Evolutionary conservation across 345 rosid species (phyloP).

Genomic region (Syzygium oleosum): DNA sequence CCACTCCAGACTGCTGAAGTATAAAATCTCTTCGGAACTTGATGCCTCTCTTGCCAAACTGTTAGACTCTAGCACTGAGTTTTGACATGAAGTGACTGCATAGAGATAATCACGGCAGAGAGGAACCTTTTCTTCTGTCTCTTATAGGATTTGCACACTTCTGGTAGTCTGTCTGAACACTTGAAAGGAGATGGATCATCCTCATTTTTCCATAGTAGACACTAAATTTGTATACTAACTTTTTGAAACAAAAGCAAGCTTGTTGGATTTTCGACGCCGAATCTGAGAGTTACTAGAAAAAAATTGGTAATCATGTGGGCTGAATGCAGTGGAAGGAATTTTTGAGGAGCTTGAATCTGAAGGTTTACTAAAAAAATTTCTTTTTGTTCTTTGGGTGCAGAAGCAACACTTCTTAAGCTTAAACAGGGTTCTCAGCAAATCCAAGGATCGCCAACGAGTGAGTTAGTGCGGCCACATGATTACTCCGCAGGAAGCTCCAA

Average conservation of each 20-base stretch:
- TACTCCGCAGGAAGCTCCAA: background rate
- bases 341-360: background rate
- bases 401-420: slow-evolving; percentile 71
- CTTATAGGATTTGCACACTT: background rate
- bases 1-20: background rate
- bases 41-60: background rate
- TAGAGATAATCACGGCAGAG: background rate
- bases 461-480: slow-evolving; percentile 6
- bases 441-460: background rate
- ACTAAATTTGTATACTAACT: background rate
- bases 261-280: background rate
- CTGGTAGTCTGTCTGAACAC: background rate
- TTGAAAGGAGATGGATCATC: background rate
- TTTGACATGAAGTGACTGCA: background rate
- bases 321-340: background rate
- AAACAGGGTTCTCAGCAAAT: slow-evolving; percentile 54
- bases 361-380: background rate
- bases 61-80: background rate
- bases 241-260: background rate
- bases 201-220: background rate
- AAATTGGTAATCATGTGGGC: background rate
- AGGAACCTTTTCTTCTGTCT: background rate
- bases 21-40: background rate
- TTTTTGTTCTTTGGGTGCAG: slow-evolving; percentile 19
- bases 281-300: background rate